Percentiles rank a stretch among this genome's conserved stretches.
These are phyloP conservation scores for Ricinus communis DNA, from an alignment of 345 rosid species.

Conservation along the genomic window DNA sequence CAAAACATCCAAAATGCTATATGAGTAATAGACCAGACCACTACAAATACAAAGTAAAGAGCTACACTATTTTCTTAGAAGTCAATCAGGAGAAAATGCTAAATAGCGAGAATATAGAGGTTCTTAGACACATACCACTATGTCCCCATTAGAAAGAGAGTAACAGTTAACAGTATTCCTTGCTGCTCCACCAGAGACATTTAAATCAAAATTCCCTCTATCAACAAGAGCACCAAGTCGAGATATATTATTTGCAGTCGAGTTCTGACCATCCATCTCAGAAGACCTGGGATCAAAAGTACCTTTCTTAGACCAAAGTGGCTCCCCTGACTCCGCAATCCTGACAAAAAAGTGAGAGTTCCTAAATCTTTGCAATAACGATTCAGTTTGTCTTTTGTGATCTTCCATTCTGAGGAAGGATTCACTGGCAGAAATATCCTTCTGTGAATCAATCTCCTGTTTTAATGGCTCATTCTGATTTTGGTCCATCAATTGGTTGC, in stretches of 20 bases:
- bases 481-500: conserved; percentile 40
- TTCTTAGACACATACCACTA: conserved; percentile 73
- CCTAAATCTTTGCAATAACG: conserved; percentile 68
- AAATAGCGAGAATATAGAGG: conserved; percentile 21
- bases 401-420: conserved; percentile 87
- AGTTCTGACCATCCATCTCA: conserved; percentile 34
- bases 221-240: conserved; percentile 63
- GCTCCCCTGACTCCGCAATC: conserved; percentile 80
- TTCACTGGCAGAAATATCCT: conserved; percentile 71
- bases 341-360: conserved; percentile 95
- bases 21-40: background rate
- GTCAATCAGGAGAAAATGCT: background rate
- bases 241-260: conserved; percentile 27
- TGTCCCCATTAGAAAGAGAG: conserved; percentile 87
- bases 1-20: conserved; percentile 10
- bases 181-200: conserved; percentile 79
- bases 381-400: conserved; percentile 68
- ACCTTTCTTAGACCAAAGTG: conserved; percentile 81
- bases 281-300: conserved; percentile 33
- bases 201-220: conserved; percentile 77
- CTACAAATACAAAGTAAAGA: background rate
- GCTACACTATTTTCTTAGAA: conserved; percentile 3
- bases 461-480: conserved; percentile 51
- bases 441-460: conserved; percentile 48
- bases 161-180: conserved; percentile 70